Base-by-base conservation (phyloP, 116 monocot species). In the Iris pallida region DNA sequence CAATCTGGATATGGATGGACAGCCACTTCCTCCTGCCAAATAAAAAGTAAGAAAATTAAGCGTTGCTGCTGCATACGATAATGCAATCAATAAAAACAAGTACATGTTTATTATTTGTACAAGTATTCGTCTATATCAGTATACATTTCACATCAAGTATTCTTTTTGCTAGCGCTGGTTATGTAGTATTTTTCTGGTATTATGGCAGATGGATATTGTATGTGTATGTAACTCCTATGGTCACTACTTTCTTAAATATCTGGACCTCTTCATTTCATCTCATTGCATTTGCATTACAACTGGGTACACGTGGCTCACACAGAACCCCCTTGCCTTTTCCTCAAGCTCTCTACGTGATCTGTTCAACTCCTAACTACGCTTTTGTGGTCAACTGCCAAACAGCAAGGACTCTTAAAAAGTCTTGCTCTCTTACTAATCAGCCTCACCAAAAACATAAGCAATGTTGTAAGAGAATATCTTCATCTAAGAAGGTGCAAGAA, bases 1-100 rank as follows among this genome's bases (percentile, higher is more conserved):
- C 96, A 96, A 68, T 96, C 96, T 68, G 84, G 86, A 81, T 85
- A 96, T 45, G 86, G 80, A 77, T 78, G 84, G 65, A 76, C 63
- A n/a, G 66, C 55, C 44, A 78, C 75, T 71, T 78, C 79, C 18
- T 92, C 92, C 96, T 83, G 87, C 61, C 20, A 86, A 43, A 53
- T 57, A 9, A 69, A 55, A 64, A 64, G 62, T 15, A 44, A 16
- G 47, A 30, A 30, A 15, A 20, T 10, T 16, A 68, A 45, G 14
- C 10, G 12, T 14, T 9, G 17, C 4, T 5, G 66, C 16, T 53
- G 7, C 12, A 45, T 59, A 41, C 30, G 5, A 52, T 20, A 45
- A 66, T 18, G 41, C n/a, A 65, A 30, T 30, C 30, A 30, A 30
- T 30, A 30, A 30, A 30, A 30, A 30, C 12, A 30, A 30, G 30